phyloP scores from a whole-genome alignment of 306 rosid species.

The Calophaca sinica region DNA sequence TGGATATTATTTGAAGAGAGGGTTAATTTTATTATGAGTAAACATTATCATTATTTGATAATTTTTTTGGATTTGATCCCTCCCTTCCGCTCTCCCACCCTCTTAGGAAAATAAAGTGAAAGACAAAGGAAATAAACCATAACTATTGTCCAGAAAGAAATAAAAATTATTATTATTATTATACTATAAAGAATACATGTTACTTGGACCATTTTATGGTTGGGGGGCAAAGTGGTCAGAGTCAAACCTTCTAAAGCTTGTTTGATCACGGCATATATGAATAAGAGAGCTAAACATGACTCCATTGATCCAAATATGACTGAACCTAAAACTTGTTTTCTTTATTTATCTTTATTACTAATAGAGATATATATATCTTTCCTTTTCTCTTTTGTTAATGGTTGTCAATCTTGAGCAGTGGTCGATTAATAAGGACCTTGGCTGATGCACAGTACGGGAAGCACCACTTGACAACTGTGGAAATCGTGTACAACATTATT shows the following conservation, averaged over 20 bases:
- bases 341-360: constrained; percentile 21
- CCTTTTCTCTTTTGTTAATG: constrained; percentile 21
- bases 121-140: neutral
- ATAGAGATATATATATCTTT: too few species aligned
- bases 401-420: constrained; percentile 62
- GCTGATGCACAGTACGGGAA: constrained; percentile 84
- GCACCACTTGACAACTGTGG: constrained; percentile 79
- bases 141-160: neutral
- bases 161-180: constrained; percentile 1
- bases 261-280: constrained; percentile 36
- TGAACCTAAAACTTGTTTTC: constrained; percentile 17
- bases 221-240: constrained; percentile 23
- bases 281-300: constrained; percentile 22
- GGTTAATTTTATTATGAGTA: neutral
- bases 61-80: constrained; percentile 3
- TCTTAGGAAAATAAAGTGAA: constrained; percentile 15
- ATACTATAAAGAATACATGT: neutral
- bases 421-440: constrained; percentile 81
- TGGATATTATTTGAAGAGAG: neutral
- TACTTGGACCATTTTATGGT: constrained; percentile 2
- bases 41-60: constrained; percentile 6
- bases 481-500: constrained; percentile 82
- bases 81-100: neutral
- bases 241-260: constrained; percentile 14
- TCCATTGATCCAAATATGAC: constrained; percentile 28